Conservation (phyloP, 2,329 filamentous ascomycete species). For the Clonostachys rhizophaga region DNA sequence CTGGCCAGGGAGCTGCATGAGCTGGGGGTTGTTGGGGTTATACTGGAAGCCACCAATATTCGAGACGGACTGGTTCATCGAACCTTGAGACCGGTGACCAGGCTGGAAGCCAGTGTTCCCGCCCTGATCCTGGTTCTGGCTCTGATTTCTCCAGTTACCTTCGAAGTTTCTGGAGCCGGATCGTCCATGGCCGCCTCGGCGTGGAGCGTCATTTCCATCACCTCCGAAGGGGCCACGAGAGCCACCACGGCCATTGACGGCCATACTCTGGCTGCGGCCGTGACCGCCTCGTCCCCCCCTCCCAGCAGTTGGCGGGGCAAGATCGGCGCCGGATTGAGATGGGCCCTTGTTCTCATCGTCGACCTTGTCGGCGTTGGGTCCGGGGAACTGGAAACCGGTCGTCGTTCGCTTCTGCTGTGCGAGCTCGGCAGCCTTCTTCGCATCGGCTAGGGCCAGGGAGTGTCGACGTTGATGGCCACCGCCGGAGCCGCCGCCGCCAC, state of each 20-base stretch:
- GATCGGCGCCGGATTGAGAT: constrained; percentile 21
- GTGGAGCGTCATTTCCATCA: constrained; percentile 66
- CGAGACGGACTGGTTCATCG: constrained; percentile 81
- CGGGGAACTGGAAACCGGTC: constrained; percentile 90
- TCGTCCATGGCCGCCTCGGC: constrained; percentile 76
- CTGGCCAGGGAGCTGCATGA: constrained; percentile 81
- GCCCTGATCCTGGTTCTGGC: constrained; percentile 58
- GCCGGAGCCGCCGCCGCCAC: constrained; percentile 62
- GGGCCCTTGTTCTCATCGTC: constrained; percentile 38
- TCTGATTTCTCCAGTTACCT: constrained; percentile 91
- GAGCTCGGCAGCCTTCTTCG: constrained; percentile 94
- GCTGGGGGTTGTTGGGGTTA: constrained; percentile 71
- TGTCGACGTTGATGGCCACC: constrained; percentile 90
- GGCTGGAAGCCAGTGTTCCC: constrained; percentile 79
- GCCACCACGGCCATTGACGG: constrained; percentile 67
- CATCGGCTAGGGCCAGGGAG: constrained; percentile 89
- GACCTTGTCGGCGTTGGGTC: constrained; percentile 57
- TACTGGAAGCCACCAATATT: constrained; percentile 87
- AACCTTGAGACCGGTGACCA: constrained; percentile 81
- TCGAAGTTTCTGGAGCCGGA: constrained; percentile 92
- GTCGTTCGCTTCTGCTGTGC: constrained; percentile 96
- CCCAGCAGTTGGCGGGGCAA: constrained; percentile 32
- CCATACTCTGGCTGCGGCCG: constrained; percentile 88
- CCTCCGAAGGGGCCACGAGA: constrained; percentile 54
- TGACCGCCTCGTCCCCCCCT: constrained; percentile 57